A percentile compares a stretch with the other conserved stretches of the same genome.
These are phyloP conservation scores for Termitomyces sp. DNA, from an alignment of 768 basidiomycete species.

Conservation along the genomic window DNA sequence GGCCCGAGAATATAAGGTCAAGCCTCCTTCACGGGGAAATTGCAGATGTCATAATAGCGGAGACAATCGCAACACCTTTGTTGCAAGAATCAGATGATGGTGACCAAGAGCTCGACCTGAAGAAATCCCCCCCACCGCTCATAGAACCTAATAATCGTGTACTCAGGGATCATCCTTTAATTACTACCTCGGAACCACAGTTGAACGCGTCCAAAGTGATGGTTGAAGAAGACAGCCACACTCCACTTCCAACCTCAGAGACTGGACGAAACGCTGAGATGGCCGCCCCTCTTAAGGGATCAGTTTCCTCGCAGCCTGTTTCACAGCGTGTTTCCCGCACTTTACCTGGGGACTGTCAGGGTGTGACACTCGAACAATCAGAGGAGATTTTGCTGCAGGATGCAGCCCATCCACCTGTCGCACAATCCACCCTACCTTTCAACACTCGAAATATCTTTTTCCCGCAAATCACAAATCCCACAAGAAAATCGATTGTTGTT, in stretches of 20 bases:
- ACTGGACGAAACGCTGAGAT: not conserved
- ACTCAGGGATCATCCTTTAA: not conserved
- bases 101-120: conserved; percentile 40
- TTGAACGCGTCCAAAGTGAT: not conserved
- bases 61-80: not conserved
- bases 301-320: not conserved
- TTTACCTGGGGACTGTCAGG: not conserved
- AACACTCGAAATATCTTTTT: not conserved
- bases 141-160: conserved; percentile 7
- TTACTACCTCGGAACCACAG: not conserved
- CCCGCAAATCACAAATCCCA: not conserved
- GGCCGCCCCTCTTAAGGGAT: not conserved
- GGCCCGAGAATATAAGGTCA: not conserved
- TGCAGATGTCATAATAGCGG: not conserved
- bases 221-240: not conserved
- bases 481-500: conserved; percentile 10
- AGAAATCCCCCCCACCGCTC: conserved; percentile 18
- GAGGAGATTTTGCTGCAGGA: not conserved
- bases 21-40: not conserved
- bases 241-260: not conserved
- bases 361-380: not conserved
- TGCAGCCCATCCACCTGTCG: not conserved
- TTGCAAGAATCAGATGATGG: conserved; percentile 24
- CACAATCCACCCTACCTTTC: not conserved
- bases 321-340: not conserved